Conservation (phyloP, 208 protist genomes). For the Acanthamoeba culbertsoni region DNA sequence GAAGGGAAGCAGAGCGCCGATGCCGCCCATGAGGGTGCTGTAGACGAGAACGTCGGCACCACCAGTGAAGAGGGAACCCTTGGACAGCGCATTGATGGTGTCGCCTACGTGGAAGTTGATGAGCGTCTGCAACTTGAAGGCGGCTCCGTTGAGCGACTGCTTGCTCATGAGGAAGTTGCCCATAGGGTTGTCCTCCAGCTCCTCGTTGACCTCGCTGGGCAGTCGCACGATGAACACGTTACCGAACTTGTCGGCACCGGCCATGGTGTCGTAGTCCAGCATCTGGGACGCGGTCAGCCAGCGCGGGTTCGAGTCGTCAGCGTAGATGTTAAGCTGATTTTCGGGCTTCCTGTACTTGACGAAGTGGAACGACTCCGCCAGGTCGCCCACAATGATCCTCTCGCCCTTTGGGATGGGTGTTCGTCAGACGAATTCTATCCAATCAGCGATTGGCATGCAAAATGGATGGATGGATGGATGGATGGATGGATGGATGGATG, state of each 20-base stretch:
- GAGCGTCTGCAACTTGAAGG: conserved; percentile 74
- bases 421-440: background rate
- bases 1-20: conserved; percentile 64
- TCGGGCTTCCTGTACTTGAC: conserved; percentile 83
- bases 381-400: conserved; percentile 84
- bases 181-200: conserved; percentile 61
- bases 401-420: conserved; percentile 65
- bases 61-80: conserved; percentile 73
- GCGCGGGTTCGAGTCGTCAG: conserved; percentile 86
- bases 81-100: conserved; percentile 81
- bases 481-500: too few species aligned
- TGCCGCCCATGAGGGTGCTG: conserved; percentile 77
- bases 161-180: conserved; percentile 55
- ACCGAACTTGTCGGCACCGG: conserved; percentile 89
- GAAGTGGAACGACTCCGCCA: conserved; percentile 85
- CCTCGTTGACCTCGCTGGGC: conserved; percentile 73
- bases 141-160: background rate
- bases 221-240: conserved; percentile 87
- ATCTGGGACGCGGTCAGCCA: conserved; percentile 77
- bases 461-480: too few species aligned
- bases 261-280: conserved; percentile 90
- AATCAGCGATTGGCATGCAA: background rate
- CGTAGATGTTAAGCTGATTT: conserved; percentile 85
- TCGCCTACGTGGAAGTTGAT: conserved; percentile 87
- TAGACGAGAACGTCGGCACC: conserved; percentile 81